Conservation (phyloP, 1,139 yeast genomes). For the Geotrichum restrictum region DNA sequence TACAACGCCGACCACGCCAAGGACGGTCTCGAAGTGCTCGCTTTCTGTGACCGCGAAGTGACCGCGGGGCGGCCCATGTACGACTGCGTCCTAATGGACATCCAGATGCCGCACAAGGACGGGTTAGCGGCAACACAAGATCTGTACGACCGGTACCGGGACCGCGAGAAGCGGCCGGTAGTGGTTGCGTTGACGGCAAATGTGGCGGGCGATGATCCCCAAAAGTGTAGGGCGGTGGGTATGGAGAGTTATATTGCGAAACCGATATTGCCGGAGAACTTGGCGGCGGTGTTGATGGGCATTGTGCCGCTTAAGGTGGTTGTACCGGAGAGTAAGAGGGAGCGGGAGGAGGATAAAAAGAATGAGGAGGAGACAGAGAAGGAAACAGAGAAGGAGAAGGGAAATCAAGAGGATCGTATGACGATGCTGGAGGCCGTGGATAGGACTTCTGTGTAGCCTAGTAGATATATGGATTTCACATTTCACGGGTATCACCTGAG, state of each 20-base stretch:
- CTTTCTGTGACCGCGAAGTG: slow-evolving; percentile 39
- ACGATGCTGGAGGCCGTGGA: too few species aligned
- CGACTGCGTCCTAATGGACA: slow-evolving; percentile 53
- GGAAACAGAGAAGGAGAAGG: neutral
- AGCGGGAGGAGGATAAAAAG: neutral
- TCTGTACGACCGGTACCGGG: slow-evolving; percentile 34
- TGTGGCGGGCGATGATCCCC: slow-evolving; percentile 56
- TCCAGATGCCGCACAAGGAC: slow-evolving; percentile 54
- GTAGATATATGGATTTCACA: too few species aligned
- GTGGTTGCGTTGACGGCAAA: slow-evolving; percentile 57
- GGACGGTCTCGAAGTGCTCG: slow-evolving; percentile 51
- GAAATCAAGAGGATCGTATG: neutral
- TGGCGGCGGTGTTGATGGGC: slow-evolving; percentile 37
- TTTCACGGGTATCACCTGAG: too few species aligned
- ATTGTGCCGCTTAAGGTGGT: slow-evolving; percentile 26
- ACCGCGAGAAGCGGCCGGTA: too few species aligned
- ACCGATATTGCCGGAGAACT: slow-evolving; percentile 51
- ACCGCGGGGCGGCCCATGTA: slow-evolving; percentile 39
- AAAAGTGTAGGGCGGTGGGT: slow-evolving; percentile 48
- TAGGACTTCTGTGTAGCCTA: too few species aligned
- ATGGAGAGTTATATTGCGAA: slow-evolving; percentile 56
- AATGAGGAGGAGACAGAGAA: neutral
- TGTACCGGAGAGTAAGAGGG: slow-evolving; percentile 1
- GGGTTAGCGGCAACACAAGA: slow-evolving; percentile 48
- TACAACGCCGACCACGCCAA: slow-evolving; percentile 54